phyloP scores from a whole-genome alignment of 1,284 basidiomycete genomes.

The Heterobasidion occidentale region DNA sequence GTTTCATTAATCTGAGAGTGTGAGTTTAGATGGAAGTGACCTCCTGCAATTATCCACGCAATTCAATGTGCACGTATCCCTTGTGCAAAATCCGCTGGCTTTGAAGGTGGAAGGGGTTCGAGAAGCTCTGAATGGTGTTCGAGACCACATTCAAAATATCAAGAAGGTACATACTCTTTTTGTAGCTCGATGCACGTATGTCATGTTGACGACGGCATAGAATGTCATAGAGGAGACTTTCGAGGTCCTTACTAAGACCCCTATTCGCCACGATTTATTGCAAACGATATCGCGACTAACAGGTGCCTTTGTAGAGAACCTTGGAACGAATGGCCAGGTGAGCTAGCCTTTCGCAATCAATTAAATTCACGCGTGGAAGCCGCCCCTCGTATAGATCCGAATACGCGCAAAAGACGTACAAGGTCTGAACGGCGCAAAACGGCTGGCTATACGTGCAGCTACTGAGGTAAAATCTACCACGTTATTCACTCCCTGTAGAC shows the following conservation, averaged over 20 bases:
- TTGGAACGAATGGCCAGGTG: constrained; percentile 38
- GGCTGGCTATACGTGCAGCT: constrained; percentile 41
- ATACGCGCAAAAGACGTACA: constrained; percentile 38
- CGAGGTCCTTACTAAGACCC: constrained; percentile 35
- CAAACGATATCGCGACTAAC: constrained; percentile 61
- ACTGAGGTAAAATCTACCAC: constrained; percentile 34
- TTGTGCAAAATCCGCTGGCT: constrained; percentile 46
- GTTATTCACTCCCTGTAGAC: background rate
- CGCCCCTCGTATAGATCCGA: constrained; percentile 33
- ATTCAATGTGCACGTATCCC: constrained; percentile 54
- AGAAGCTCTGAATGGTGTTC: constrained; percentile 13
- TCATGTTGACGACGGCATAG: constrained; percentile 22
- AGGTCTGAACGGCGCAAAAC: constrained; percentile 38
- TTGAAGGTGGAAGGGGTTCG: constrained; percentile 52
- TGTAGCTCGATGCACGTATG: background rate
- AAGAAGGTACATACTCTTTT: constrained; percentile 27
- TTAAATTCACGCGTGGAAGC: background rate
- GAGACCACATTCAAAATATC: constrained; percentile 2
- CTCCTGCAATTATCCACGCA: constrained; percentile 48
- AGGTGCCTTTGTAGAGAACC: constrained; percentile 51
- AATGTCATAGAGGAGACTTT: constrained; percentile 40
- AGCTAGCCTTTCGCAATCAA: constrained; percentile 5
- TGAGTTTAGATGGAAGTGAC: constrained; percentile 49
- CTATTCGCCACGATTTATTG: constrained; percentile 36
- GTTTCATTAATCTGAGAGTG: background rate